These are phyloP conservation scores for Nicotiana rustica DNA, from an alignment of 305 asterid species.

Conservation along the genomic window DNA sequence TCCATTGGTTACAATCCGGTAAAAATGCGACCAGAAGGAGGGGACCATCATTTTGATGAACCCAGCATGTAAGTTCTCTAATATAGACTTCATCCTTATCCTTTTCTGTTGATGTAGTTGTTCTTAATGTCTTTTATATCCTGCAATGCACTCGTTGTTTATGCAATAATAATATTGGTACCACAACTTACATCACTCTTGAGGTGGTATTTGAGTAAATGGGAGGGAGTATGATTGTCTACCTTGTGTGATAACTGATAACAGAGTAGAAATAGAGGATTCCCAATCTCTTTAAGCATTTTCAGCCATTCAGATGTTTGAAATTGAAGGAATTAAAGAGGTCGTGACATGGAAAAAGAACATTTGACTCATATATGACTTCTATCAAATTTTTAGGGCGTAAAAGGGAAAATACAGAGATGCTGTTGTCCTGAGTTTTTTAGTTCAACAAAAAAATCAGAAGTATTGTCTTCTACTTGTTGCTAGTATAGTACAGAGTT, in stretches of 20 bases:
- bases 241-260: not conserved
- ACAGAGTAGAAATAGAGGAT: not conserved
- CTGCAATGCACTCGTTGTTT: not conserved
- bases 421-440: not conserved
- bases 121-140: not conserved
- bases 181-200: not conserved
- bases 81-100: not conserved
- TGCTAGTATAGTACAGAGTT: not conserved
- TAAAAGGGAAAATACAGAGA: not conserved
- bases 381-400: not conserved
- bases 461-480: not conserved
- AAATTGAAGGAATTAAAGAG: not conserved
- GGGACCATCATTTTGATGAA: conserved; percentile 47
- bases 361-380: not conserved
- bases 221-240: not conserved
- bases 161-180: not conserved
- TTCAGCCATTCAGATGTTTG: not conserved
- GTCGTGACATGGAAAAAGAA: not conserved
- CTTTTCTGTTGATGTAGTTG: not conserved
- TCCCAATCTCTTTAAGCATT: not conserved
- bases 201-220: not conserved
- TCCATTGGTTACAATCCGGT: conserved; percentile 54
- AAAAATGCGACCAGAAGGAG: conserved; percentile 45
- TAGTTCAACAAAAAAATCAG: not conserved
- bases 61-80: conserved; percentile 51